Evolutionary conservation across 2,329 filamentous ascomycete genomes (phyloP), one percentile per base, ranked within the genome.

Genomic region (Colletotrichum truncatum): DNA sequence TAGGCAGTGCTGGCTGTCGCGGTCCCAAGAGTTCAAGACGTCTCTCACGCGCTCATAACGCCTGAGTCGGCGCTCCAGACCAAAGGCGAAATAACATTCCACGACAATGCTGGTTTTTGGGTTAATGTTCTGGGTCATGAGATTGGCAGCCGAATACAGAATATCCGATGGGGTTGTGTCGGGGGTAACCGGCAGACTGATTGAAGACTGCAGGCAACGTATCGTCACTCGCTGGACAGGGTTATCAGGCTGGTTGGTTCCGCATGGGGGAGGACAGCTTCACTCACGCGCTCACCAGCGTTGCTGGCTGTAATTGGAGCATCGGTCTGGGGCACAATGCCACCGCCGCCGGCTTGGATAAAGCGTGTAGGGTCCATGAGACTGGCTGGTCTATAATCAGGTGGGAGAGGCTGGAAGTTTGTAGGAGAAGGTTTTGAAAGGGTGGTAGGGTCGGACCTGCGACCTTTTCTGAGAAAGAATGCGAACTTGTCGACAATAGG

Each of bases 21-120:
- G 84, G 66, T 97, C 93, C 95, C 95, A 98, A 0, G 94, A 97
- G 75, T 97, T 97, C 85, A 98, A 87, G 21, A 97, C 87, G 72
- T 97, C 93, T 65, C 93, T 88, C 30, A 98, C 86, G 67, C 88
- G 89, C 79, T 98, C 95, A 74, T 97, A 98, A 38, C 89, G 90
- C 39, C 95, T 91, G 25, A 98, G 80, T 1, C 92, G 91, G 38
- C 95, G 89, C 75, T 97, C 92, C 2, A 98, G 83, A 28, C 93
- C 93, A 1, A 96, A 85, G 45, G 89, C 85, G 18, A 84, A 81
- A 75, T 94, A 98, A 18, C 86, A 88, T 76, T 98, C 95, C 16
- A 94, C 78, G 10, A 98, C 76, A n/a, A 96, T 84, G 55, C 90
- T 91, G 11, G 84, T 86, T 10, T 85, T 80, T 0, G 89, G 84